Evolutionary conservation across 1,284 basidiomycete species (phyloP), one percentile per base, ranked within the genome.

Genomic region (Ustilago lituana): DNA sequence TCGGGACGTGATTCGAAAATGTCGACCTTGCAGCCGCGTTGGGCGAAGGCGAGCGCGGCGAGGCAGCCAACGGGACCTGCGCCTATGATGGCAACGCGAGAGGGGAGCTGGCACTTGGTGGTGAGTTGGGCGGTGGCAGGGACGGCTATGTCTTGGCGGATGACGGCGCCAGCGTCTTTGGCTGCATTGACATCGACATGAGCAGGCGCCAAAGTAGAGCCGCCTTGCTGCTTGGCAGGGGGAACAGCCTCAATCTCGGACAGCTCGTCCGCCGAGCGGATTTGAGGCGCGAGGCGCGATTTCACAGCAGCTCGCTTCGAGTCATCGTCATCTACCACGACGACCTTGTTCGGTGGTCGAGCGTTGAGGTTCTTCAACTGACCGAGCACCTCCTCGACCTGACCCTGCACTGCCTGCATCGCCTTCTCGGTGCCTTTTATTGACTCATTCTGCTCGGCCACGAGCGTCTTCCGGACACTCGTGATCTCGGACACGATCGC

Each of bases 61-160:
- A 98, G 89, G 80, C 94, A 94, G 31, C 95, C 95, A 5, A 98
- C 95, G 9, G 95, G 94, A 0, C 95, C 95, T 41, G 90, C 95
- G 38, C 95, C 95, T 22, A 87, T 84, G 47, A 87, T 82, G 31
- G 86, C 82, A 1, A 82, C 84, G 55, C 32, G 61, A 38, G 66
- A 64, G 15, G 69, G 69, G 2, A 72, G 52, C 14, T 17, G 35
- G 20, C 56, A 59, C 39, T 55, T 61, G 43, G 48, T 54, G 1
- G 44, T 24, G 11, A 57, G 48, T 24, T 35, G 27, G 24, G 55
- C 40, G 1, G 55, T 31, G 2, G 49, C 49, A n/a, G 37, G 7
- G 3, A 23, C 32, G 8, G 29, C n/a, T n/a, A n/a, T 29, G 15
- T 44, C 43, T 5, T 24, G 17, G 27, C 26, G 38, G 4, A 26